Conservation (phyloP, 2,329 filamentous ascomycete species). For the Pseudogymnoascus sp. region DNA sequence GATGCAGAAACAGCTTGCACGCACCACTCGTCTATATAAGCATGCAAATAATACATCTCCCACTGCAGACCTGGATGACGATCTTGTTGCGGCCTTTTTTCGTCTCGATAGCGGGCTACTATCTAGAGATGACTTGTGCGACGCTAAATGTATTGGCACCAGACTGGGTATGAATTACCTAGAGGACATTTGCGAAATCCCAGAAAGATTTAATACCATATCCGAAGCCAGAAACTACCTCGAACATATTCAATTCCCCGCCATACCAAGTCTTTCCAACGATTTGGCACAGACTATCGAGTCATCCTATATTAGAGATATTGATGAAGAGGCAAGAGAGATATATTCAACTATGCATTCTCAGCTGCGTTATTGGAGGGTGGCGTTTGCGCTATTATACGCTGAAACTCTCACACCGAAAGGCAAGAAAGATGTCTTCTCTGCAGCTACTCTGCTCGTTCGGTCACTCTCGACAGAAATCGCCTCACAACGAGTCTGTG, state of each 20-base stretch:
- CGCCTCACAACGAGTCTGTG: constrained; percentile 12
- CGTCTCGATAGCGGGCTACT: constrained; percentile 13
- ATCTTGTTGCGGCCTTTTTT: constrained; percentile 17
- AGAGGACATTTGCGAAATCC: constrained; percentile 11
- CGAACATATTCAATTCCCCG: constrained; percentile 11
- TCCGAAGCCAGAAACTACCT: constrained; percentile 13
- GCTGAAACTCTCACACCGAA: constrained; percentile 4
- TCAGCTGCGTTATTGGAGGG: constrained; percentile 15
- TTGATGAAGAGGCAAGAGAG: not conserved
- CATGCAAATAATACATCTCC: not conserved
- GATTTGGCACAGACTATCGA: not conserved
- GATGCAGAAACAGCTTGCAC: not conserved
- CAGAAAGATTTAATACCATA: constrained; percentile 10
- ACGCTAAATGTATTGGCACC: constrained; percentile 5
- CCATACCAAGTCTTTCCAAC: constrained; percentile 13
- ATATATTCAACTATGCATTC: not conserved
- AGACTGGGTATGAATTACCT: constrained; percentile 14
- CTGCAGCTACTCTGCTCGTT: constrained; percentile 16
- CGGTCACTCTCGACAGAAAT: constrained; percentile 13
- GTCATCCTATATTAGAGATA: not conserved
- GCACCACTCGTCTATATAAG: not conserved
- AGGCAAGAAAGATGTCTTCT: constrained; percentile 12
- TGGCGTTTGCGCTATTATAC: constrained; percentile 16
- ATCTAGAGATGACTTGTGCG: constrained; percentile 7
- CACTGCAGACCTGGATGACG: constrained; percentile 16